Evolutionary conservation across 208 protist genomes (phyloP), one percentile per base, ranked within the genome.

Genomic region (Trypanosoma theileri): DNA sequence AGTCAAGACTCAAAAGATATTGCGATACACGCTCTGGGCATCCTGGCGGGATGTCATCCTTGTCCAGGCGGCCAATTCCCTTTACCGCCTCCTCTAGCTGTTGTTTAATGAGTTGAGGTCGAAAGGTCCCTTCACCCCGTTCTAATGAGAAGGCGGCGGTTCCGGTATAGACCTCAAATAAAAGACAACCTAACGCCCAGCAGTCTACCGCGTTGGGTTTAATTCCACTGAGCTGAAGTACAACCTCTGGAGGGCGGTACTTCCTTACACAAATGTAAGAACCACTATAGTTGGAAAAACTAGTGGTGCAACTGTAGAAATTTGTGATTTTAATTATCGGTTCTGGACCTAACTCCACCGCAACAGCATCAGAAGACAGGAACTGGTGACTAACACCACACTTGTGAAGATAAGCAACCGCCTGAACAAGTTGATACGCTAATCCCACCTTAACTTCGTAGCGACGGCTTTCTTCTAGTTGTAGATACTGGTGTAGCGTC

Each of bases 191-290:
- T 13, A 78, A 57, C 4, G 66, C 66, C 72, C 72, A 78, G 45
- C 41, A 66, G 61, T 78, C 72, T 17, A 78, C 72, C 3, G 19
- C 22, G 2, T 16, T 63, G 16, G 64, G 56, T 16, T 76, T 59
- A 58, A 70, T 76, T 42, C 61, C 67, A 40, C 64, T 64, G 19
- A 73, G 66, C 41, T 72, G 66, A 9, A 78, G 57, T 22, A 78
- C 52, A n/a, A 78, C 72, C 52, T 78, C 72, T 42, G 72, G 72
- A 19, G 72, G 66, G 7, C 72, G 24, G 51, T 78, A 78, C n/a
- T 78, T 78, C 46, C 72, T 53, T 45, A 71, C 66, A 42, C 72
- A 78, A 21, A 78, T 78, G 54, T 78, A 78, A 19, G 65, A 73
- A 26, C 59, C 60, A 51, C 61, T 78, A 40, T 59, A 78, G 9